Base-by-base conservation (phyloP, 768 basidiomycete genomes). In the Serendipita sp. region DNA sequence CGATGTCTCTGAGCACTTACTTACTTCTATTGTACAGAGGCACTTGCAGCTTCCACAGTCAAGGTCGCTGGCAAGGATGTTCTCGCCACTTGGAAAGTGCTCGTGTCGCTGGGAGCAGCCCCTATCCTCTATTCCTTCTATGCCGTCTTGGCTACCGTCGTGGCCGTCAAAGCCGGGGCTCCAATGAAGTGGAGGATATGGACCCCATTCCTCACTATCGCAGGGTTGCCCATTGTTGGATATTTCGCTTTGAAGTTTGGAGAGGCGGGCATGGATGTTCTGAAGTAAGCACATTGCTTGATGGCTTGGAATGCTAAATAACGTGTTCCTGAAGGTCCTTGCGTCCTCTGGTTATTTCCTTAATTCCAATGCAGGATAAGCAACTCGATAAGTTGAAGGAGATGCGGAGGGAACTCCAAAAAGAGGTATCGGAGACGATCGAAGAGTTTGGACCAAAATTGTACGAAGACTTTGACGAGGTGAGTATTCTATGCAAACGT, bases 41-140 rank as follows among this genome's bases (percentile, higher is more conserved):
- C 95, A 3, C 84, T 98, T 64, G 95, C 95, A 31, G 92, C 88
- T 2, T 97, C 94, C 5, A 83, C 82, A 3, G 95, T 98, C 71
- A 98, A 98, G 74, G 83, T 98, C 60, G 90, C 90, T 20, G 95
- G 85, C n/a, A 81, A 90, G 42, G 95, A 98, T 68, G 95, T 97
- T n/a, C 77, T 98, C 17, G 93, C 91, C 0, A 93, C 93, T 3
- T 98, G 95, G 95, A 98, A 98, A 72, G 84, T 98, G 34, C 79
- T 98, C 31, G 91, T 98, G 62, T 93, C 91, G 2, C 76, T 97
- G 62, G 95, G 85, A n/a, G 77, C 89, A 42, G 86, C 91, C 3
- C 95, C 95, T 9, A 75, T 94, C 3, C 74, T 97, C 41, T 97
- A 95, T 75, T 71, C 80, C 3, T 73, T 88, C 67, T 97, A 96